Evolutionary conservation across 2,329 filamentous ascomycete species (phyloP).

Genomic region (Pezicula carpinea): DNA sequence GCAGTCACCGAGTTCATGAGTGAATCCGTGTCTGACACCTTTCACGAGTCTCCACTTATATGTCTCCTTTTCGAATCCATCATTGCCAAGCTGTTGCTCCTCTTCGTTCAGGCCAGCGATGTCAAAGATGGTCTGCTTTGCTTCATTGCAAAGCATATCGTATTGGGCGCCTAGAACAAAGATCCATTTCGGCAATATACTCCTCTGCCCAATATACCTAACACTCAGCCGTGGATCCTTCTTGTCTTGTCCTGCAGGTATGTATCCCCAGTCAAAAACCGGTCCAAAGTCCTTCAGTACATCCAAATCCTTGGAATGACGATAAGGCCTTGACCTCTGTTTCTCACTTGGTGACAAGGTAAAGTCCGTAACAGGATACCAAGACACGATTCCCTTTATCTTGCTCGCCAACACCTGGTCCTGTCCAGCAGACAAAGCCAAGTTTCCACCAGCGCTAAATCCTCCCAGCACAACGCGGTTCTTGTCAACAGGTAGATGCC

Average conservation of each 20-base stretch:
- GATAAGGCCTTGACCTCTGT: not conserved
- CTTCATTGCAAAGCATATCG: constrained; percentile 16
- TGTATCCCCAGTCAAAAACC: not conserved
- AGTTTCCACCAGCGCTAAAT: constrained; percentile 43
- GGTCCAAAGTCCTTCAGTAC: not conserved
- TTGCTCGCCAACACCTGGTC: constrained; percentile 27
- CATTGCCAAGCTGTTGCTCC: constrained; percentile 3
- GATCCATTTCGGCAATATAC: constrained; percentile 8
- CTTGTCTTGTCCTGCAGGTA: not conserved
- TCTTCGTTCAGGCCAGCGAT: constrained; percentile 9
- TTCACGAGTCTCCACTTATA: constrained; percentile 15
- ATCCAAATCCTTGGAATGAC: not conserved
- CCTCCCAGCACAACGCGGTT: constrained; percentile 38
- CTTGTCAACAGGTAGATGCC: constrained; percentile 40
- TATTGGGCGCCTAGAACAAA: constrained; percentile 15
- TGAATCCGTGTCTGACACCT: constrained; percentile 16
- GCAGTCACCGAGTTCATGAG: constrained; percentile 12
- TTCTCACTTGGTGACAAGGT: not conserved
- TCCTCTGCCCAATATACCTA: not conserved
- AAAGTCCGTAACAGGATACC: constrained; percentile 32
- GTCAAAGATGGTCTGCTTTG: constrained; percentile 10
- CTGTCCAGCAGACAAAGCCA: constrained; percentile 37
- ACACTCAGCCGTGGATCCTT: not conserved
- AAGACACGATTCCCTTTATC: constrained; percentile 33
- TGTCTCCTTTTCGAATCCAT: constrained; percentile 14